Evolutionary conservation across 2,329 filamentous ascomycete genomes (phyloP).

Genomic region (Colletotrichum higginsianum): DNA sequence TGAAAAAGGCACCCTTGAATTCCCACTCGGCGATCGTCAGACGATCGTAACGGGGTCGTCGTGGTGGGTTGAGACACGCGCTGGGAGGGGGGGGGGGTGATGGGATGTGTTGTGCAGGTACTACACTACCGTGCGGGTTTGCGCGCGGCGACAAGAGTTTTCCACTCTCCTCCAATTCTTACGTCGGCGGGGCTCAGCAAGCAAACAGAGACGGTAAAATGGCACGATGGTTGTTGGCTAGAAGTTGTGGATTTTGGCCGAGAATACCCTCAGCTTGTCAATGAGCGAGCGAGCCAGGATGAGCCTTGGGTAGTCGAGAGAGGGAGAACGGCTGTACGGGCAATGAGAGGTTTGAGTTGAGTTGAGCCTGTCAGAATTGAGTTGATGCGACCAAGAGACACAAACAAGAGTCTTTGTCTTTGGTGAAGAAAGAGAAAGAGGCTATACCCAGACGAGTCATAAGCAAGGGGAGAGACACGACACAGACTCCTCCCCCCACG

Average conservation of each 20-base stretch:
- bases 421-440: neutral
- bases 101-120: neutral
- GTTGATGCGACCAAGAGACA: constrained; percentile 16
- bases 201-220: constrained; percentile 2
- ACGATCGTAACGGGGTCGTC: neutral
- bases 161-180: constrained; percentile 17
- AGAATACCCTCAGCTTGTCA: constrained; percentile 5
- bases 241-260: neutral
- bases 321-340: too few relatives aligned
- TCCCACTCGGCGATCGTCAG: neutral
- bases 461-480: neutral
- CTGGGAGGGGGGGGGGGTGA: neutral
- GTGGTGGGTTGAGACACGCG: neutral
- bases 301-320: neutral
- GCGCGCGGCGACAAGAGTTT: constrained; percentile 2
- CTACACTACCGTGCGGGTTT: neutral
- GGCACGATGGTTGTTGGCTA: constrained; percentile 27
- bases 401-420: neutral
- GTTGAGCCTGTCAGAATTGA: neutral
- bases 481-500: neutral
- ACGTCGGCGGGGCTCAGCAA: constrained; percentile 24
- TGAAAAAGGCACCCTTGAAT: neutral
- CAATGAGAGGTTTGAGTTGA: neutral
- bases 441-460: neutral
- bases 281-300: constrained; percentile 20